These are phyloP conservation scores for Musa troglodytarum DNA, from an alignment of 176 grass and related monocot species.

Conservation along the genomic window DNA sequence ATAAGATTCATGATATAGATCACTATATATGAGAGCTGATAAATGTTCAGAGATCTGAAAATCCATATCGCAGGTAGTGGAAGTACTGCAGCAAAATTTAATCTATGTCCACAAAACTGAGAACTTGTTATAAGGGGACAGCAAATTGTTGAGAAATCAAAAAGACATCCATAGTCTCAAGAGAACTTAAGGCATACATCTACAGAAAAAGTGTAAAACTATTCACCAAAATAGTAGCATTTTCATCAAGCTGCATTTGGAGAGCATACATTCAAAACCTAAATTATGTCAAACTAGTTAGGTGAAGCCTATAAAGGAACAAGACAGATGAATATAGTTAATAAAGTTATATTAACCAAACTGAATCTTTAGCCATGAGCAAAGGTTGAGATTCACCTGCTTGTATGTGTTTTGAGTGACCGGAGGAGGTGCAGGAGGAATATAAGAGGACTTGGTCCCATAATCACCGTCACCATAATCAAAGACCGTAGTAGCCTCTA, in stretches of 20 bases:
- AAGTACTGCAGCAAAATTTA: not conserved
- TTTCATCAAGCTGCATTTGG: too few relatives aligned
- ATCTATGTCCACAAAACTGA: not conserved
- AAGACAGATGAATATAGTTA: too few relatives aligned
- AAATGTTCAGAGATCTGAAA: not conserved
- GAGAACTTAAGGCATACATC: too few relatives aligned
- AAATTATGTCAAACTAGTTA: not conserved
- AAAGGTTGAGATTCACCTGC: conserved; percentile 33
- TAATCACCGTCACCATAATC: conserved; percentile 31
- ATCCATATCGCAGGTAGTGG: not conserved
- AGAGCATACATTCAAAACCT: too few relatives aligned
- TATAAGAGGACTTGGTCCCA: conserved; percentile 34
- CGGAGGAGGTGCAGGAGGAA: conserved; percentile 32
- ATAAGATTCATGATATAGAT: too few relatives aligned
- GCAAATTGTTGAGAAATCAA: too few relatives aligned
- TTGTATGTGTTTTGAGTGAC: conserved; percentile 32
- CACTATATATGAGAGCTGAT: not conserved
- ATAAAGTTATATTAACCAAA: not conserved
- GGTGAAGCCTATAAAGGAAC: not conserved
- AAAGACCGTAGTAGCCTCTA: conserved; percentile 20
- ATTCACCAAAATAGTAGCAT: not conserved
- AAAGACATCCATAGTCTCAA: too few relatives aligned
- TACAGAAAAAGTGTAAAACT: not conserved
- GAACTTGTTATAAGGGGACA: too few relatives aligned
- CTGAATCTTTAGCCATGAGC: not conserved